These are phyloP conservation scores for Kluyveromyces starmeri DNA, from an alignment of 805 yeast genomes.

Conservation along the genomic window DNA sequence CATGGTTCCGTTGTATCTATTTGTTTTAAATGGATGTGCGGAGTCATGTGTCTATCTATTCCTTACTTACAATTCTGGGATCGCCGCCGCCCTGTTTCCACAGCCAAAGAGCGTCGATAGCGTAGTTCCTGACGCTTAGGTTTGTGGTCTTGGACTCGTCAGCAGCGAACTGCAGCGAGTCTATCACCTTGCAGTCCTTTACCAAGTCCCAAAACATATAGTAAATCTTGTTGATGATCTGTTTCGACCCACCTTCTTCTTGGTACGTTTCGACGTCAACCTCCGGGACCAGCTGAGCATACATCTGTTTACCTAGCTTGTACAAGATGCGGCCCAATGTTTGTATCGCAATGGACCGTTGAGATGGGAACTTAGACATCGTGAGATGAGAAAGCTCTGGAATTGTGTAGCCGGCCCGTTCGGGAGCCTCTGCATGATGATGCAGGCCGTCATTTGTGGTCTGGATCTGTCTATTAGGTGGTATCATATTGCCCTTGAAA, in stretches of 20 bases:
- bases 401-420: conserved; percentile 86
- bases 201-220: conserved; percentile 62
- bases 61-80: conserved; percentile 11
- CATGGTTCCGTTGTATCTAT: neutral
- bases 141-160: conserved; percentile 56
- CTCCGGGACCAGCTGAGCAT: conserved; percentile 45
- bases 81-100: conserved; percentile 54
- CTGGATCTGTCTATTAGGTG: conserved; percentile 41
- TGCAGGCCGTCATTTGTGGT: conserved; percentile 67
- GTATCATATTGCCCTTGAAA: conserved; percentile 69
- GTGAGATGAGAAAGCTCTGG: conserved; percentile 72
- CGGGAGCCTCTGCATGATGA: conserved; percentile 85
- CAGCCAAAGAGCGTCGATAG: conserved; percentile 85
- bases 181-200: conserved; percentile 51
- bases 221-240: conserved; percentile 30
- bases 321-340: conserved; percentile 81
- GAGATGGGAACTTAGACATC: conserved; percentile 74
- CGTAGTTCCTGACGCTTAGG: conserved; percentile 70
- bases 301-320: conserved; percentile 58
- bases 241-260: conserved; percentile 32
- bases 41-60: neutral
- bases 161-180: conserved; percentile 56
- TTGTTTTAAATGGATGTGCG: conserved; percentile 1
- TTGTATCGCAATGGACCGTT: conserved; percentile 77
- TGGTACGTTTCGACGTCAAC: conserved; percentile 31